A percentile compares a stretch with the other conserved stretches of the same genome.
Conservation (phyloP, 768 basidiomycete genomes). For the Kwoniella botswanensis region DNA sequence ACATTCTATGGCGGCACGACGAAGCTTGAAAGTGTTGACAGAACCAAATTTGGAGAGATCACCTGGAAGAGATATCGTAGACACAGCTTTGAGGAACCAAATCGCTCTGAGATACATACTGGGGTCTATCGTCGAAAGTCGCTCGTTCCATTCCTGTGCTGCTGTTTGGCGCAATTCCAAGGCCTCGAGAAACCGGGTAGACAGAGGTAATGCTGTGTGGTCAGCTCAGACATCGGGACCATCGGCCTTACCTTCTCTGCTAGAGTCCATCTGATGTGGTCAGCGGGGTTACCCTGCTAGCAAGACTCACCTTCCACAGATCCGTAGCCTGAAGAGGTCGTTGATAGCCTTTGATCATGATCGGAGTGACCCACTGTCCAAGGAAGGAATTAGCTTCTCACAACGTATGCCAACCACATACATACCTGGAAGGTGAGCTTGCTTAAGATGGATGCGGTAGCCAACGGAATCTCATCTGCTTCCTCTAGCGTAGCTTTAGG, state of each 20-base stretch:
- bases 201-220: conserved; percentile 63
- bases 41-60: conserved; percentile 19
- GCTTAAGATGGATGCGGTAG: conserved; percentile 66
- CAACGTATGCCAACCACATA: no score
- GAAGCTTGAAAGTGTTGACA: conserved; percentile 12
- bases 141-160: conserved; percentile 67
- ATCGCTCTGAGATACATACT: conserved; percentile 1
- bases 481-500: conserved; percentile 66
- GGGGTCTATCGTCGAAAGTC: conserved; percentile 58
- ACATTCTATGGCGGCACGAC: conserved; percentile 63
- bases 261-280: conserved; percentile 44
- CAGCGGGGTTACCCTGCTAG: neutral
- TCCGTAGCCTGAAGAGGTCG: conserved; percentile 76
- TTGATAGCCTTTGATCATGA: conserved; percentile 68
- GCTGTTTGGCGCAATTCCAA: conserved; percentile 63
- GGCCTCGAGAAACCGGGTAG: conserved; percentile 65
- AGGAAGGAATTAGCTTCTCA: no score
- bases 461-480: conserved; percentile 68
- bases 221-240: conserved; percentile 34
- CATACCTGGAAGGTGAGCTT: conserved; percentile 72
- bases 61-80: conserved; percentile 55
- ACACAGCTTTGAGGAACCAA: conserved; percentile 61
- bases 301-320: conserved; percentile 67
- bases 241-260: conserved; percentile 39
- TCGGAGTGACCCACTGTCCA: conserved; percentile 56